These are phyloP conservation scores for Phaffomyces opuntiae DNA, from an alignment of 805 yeast genomes.

Conservation along the genomic window DNA sequence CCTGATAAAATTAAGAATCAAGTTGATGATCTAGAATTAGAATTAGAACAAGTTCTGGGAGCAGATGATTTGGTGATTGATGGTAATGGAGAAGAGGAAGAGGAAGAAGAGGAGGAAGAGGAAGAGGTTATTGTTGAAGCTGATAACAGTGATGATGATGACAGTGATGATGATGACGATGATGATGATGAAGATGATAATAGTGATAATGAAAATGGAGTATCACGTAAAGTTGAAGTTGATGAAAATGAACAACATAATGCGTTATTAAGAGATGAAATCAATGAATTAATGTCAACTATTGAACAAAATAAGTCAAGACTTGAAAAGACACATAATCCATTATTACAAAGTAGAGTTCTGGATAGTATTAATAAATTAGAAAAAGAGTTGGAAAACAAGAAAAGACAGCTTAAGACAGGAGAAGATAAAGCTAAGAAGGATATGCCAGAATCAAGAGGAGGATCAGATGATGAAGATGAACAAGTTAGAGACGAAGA, in stretches of 20 bases:
- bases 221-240: conserved; percentile 38
- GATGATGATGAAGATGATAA: conserved; percentile 46
- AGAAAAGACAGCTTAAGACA: conserved; percentile 54
- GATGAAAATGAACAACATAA: conserved; percentile 52
- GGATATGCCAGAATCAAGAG: conserved; percentile 25
- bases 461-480: conserved; percentile 27
- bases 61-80: conserved; percentile 16
- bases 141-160: conserved; percentile 49
- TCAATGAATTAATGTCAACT: conserved; percentile 71
- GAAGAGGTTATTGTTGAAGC: conserved; percentile 34
- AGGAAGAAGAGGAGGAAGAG: conserved; percentile 19
- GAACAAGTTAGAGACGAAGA: conserved; percentile 24
- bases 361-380: conserved; percentile 72
- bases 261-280: conserved; percentile 78
- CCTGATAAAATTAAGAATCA: conserved; percentile 14
- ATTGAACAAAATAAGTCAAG: conserved; percentile 70
- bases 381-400: conserved; percentile 74
- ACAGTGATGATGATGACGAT: conserved; percentile 30
- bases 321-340: conserved; percentile 67
- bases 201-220: conserved; percentile 49
- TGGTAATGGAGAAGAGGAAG: conserved; percentile 27
- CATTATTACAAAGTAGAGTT: conserved; percentile 81
- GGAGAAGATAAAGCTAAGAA: conserved; percentile 26
- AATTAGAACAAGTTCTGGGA: conserved; percentile 46
- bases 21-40: conserved; percentile 44